Conservation (phyloP, 2,329 filamentous ascomycete genomes). For the Microsporum canis region DNA sequence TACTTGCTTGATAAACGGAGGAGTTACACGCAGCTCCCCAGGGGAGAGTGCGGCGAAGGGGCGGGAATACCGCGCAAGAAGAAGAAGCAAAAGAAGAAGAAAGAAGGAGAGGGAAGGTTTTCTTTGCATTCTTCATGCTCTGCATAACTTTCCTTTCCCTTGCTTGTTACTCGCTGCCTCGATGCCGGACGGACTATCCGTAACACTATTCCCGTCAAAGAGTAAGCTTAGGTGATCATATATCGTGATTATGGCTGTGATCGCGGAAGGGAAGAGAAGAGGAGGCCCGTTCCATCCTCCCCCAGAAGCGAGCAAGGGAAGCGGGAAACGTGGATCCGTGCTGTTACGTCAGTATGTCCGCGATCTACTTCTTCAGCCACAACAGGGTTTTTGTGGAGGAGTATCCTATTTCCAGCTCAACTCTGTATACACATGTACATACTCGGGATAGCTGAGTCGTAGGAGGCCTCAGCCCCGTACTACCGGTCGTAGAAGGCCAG, state of each 20-base stretch:
- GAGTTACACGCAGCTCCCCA: not conserved
- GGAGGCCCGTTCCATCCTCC: not conserved
- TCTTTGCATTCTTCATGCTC: not conserved
- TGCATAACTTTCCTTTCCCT: constrained; percentile 1
- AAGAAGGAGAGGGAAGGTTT: not conserved
- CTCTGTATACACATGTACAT: not conserved
- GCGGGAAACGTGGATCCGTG: not conserved
- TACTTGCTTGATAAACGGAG: not conserved
- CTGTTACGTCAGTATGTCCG: not conserved
- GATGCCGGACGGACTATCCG: not conserved
- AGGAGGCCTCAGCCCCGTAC: not conserved
- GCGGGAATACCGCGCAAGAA: not conserved
- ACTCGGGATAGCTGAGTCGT: not conserved
- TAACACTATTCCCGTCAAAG: not conserved
- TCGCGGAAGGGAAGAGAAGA: not conserved
- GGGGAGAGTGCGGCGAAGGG: not conserved
- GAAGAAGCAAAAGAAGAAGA: not conserved
- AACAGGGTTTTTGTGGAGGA: not conserved
- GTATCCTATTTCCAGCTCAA: not conserved
- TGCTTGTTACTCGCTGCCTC: not conserved
- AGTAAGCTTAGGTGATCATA: not conserved
- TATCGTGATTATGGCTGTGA: not conserved
- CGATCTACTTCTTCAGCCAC: not conserved
- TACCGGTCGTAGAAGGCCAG: not conserved
- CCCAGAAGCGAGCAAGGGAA: not conserved